A percentile compares a stretch with the other conserved stretches of the same genome.
Conservation (phyloP, 1,284 basidiomycete species). For the Ceratobasidium sp. region DNA sequence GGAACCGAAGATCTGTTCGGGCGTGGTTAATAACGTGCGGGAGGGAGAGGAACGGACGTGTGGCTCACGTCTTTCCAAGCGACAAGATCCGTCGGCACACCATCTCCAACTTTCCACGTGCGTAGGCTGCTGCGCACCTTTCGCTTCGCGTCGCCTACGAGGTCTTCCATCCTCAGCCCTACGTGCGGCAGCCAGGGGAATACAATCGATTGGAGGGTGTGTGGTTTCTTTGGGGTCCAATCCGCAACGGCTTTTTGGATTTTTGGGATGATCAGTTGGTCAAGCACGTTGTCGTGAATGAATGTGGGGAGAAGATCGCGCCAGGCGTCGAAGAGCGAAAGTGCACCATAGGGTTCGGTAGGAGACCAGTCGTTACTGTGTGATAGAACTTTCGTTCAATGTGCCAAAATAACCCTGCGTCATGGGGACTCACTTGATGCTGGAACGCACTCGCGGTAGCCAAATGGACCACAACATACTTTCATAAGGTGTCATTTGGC, state of each 20-base stretch:
- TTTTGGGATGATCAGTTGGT: conserved; percentile 95
- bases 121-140: conserved; percentile 83
- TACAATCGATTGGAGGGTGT: conserved; percentile 77
- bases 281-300: conserved; percentile 92
- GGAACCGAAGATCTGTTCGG: conserved; percentile 68
- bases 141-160: conserved; percentile 84
- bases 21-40: conserved; percentile 6
- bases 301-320: conserved; percentile 85
- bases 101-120: conserved; percentile 77
- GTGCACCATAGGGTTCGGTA: conserved; percentile 72
- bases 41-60: conserved; percentile 20
- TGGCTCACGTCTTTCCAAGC: conserved; percentile 81
- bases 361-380: conserved; percentile 87
- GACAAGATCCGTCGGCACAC: conserved; percentile 73
- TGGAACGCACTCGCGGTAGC: conserved; percentile 91
- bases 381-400: neutral
- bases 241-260: conserved; percentile 82
- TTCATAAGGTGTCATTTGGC: conserved; percentile 91
- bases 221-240: conserved; percentile 73
- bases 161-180: conserved; percentile 76
- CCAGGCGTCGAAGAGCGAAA: conserved; percentile 90
- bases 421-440: conserved; percentile 67
- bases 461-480: conserved; percentile 92
- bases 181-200: conserved; percentile 96
- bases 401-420: neutral